phyloP scores from a whole-genome alignment of 306 rosid genomes.

The Neltuma alba region DNA sequence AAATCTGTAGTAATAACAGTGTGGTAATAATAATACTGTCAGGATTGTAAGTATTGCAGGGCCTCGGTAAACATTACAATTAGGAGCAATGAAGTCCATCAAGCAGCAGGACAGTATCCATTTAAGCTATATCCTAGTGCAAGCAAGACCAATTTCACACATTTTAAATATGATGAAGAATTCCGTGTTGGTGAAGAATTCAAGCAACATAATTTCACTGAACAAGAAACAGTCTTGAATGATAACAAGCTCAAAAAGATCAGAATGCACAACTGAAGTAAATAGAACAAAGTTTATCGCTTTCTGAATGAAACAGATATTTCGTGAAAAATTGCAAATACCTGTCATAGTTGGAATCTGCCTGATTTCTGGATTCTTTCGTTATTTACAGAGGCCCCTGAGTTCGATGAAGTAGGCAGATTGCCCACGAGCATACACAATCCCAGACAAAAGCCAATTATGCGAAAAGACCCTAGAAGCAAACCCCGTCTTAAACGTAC shows the following conservation, averaged over 20 bases:
- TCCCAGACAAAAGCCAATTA: too few relatives aligned
- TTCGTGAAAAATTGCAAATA: constrained; percentile 25
- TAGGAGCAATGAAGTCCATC: not conserved
- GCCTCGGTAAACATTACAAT: not conserved
- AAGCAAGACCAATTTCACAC: not conserved
- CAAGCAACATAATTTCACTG: not conserved
- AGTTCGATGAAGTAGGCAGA: not conserved
- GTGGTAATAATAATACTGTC: not conserved
- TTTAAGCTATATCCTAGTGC: not conserved
- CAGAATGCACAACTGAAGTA: constrained; percentile 8
- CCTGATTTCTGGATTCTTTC: constrained; percentile 17
- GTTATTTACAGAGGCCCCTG: not conserved
- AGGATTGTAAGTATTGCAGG: constrained; percentile 15
- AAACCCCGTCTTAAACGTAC: too few relatives aligned
- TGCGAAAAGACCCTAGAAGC: too few relatives aligned
- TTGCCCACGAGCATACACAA: not conserved
- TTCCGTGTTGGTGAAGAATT: not conserved
- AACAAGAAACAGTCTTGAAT: not conserved
- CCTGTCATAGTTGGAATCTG: constrained; percentile 64
- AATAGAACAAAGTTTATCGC: not conserved
- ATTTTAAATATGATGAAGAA: not conserved
- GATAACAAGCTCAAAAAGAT: constrained; percentile 9
- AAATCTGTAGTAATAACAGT: not conserved
- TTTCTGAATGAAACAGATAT: not conserved
- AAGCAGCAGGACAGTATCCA: not conserved